Base-by-base conservation (phyloP, 805 yeast genomes). In the Ascoidea asiatica region DNA sequence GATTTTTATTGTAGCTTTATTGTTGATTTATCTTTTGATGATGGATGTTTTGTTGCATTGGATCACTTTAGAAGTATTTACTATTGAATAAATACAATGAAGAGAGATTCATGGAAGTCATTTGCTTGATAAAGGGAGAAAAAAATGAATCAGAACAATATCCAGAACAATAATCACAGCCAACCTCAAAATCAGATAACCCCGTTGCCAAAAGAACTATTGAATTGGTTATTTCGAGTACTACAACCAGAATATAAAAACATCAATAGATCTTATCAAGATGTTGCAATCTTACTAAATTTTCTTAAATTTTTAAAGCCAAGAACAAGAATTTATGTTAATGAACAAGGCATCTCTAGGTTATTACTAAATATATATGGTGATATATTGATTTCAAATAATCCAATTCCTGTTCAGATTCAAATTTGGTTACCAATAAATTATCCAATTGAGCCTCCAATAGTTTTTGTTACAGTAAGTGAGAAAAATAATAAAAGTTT, bases 371-470 rank as follows among this genome's bases (percentile, higher is more conserved):
- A 79, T 48, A 48, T 89, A 1, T 70, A 70, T 51, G 95, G 95
- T 0, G 61, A 69, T 0, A 51, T 80, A 2, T 56, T 62, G 1
- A 38, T 50, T 4, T 43, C 22, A 19, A 57, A 61, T 11, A 52
- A 52, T 13, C 57, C 58, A 1, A 46, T 53, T 0, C 52, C 53
- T 0, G 61, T 74, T 17, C 89, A 88, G 0, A 53, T 87, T 11
- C 77, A 77, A 44, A 58, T 88, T 4, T 87, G 95, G 95, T 54
- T 89, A 4, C 95, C 95, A 0, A 68, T 70, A 21, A 65, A 67
- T 20, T 88, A 83, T 51, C 95, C 96, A 0, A 52, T 54, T n/a
- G 65, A 62, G 2, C 69, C 80, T 1, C 97, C 97, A 0, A 52
- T 76, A n/a, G 70, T 77, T 0, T 82, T 67, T 54, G 73, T 88